phyloP scores from a whole-genome alignment of 2,329 filamentous ascomycete genomes.

The Mollisiaceae sp. region DNA sequence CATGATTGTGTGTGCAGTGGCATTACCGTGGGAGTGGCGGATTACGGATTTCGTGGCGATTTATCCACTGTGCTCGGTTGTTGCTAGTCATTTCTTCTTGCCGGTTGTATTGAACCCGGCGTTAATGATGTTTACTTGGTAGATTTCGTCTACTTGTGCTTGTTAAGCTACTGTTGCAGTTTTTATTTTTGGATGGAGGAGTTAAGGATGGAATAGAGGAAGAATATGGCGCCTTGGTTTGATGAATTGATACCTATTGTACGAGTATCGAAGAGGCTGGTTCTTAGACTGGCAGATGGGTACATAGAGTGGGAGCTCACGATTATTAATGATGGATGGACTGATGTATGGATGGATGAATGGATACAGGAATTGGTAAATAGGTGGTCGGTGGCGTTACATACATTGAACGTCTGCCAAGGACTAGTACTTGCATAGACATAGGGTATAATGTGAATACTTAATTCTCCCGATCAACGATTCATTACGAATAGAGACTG shows the following conservation, averaged over 20 bases:
- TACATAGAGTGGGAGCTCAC: neutral
- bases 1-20: constrained; percentile 54
- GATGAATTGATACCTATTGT: neutral
- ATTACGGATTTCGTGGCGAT: constrained; percentile 59
- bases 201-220: neutral
- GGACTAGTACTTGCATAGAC: neutral
- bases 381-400: neutral
- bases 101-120: constrained; percentile 66
- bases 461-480: neutral
- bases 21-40: constrained; percentile 33
- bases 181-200: neutral
- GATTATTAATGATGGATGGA: neutral
- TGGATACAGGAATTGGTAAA: neutral
- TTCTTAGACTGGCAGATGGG: neutral
- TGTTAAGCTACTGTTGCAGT: neutral
- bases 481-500: too few relatives aligned
- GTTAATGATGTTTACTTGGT: constrained; percentile 68
- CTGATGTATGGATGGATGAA: neutral
- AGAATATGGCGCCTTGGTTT: neutral
- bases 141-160: constrained; percentile 7
- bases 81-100: constrained; percentile 60
- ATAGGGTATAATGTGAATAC: neutral
- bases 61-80: constrained; percentile 58
- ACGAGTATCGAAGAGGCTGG: neutral
- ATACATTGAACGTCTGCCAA: neutral